Evolutionary conservation across 345 rosid genomes (phyloP).

Genomic region (Trapa bicornis): DNA sequence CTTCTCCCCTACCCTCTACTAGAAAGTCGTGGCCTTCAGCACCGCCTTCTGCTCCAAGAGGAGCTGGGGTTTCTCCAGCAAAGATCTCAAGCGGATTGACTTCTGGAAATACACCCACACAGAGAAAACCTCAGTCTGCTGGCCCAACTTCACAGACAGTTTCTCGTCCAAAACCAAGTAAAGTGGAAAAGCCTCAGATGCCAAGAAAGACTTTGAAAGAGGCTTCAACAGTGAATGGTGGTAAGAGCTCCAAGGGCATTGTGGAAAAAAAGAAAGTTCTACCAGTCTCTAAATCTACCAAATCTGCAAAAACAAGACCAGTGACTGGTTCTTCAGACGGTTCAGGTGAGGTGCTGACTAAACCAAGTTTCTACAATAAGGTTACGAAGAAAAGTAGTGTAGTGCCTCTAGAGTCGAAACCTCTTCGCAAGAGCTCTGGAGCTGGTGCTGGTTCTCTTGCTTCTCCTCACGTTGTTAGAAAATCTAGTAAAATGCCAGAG

Average conservation of each 20-base stretch:
- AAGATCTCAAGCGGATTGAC: conserved; percentile 25
- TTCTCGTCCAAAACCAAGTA: conserved; percentile 25
- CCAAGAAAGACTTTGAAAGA: conserved; percentile 20
- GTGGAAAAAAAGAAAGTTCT: conserved; percentile 23
- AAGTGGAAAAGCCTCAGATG: conserved; percentile 26
- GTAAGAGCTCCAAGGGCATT: conserved; percentile 15
- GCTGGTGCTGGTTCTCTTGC: conserved; percentile 11
- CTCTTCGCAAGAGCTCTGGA: conserved; percentile 42
- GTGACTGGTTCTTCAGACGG: conserved; percentile 19
- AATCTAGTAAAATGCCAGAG: conserved; percentile 12
- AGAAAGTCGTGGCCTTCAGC: conserved; percentile 55
- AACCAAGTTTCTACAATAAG: conserved; percentile 39
- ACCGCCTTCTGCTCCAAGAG: conserved; percentile 27
- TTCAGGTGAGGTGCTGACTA: conserved; percentile 21
- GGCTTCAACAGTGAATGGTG: conserved; percentile 10
- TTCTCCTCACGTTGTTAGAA: conserved; percentile 17
- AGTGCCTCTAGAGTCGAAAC: conserved; percentile 45
- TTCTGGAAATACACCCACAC: conserved; percentile 27
- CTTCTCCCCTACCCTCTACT: conserved; percentile 25
- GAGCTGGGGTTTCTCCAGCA: conserved; percentile 25
- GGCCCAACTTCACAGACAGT: conserved; percentile 17
- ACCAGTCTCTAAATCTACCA: conserved; percentile 20
- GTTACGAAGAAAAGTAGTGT: conserved; percentile 49
- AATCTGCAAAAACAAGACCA: conserved; percentile 21
- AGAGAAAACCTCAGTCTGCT: conserved; percentile 26